phyloP scores from a whole-genome alignment of 2,329 filamentous ascomycete genomes.

The Fusarium sp. region DNA sequence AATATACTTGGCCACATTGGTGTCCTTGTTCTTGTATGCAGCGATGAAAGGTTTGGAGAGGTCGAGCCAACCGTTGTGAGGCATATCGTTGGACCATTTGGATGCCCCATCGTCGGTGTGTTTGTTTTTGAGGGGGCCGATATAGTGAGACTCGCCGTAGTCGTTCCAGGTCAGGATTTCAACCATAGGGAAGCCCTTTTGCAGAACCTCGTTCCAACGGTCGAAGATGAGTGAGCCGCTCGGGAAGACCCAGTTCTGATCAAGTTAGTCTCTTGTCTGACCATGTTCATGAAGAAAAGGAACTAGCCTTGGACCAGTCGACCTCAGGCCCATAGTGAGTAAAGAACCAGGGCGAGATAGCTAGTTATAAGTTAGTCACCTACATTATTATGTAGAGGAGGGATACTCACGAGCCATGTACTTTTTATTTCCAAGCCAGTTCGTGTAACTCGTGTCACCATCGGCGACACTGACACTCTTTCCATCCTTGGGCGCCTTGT shows the following conservation, averaged over 20 bases:
- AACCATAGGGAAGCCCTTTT: slow-evolving; percentile 59
- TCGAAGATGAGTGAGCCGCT: slow-evolving; percentile 68
- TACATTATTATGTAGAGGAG: rapidly evolving
- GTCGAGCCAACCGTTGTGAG: slow-evolving; percentile 62
- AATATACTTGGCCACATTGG: slow-evolving; percentile 54
- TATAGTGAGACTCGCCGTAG: slow-evolving; percentile 66
- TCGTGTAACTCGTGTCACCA: slow-evolving; percentile 49
- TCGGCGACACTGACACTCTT: slow-evolving; percentile 54
- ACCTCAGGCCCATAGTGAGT: slow-evolving; percentile 53
- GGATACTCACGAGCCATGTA: slow-evolving; percentile 56
- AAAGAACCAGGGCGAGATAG: slow-evolving; percentile 56
- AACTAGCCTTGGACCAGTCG: slow-evolving; percentile 21
- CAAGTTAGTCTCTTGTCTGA: slow-evolving; percentile 47
- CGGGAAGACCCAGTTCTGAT: slow-evolving; percentile 68
- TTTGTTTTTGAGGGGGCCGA: slow-evolving; percentile 58
- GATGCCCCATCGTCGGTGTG: slow-evolving; percentile 57
- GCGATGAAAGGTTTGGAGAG: slow-evolving; percentile 64
- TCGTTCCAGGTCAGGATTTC: slow-evolving; percentile 60
- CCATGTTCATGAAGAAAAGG: no score
- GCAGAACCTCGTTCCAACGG: slow-evolving; percentile 63
- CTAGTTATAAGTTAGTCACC: slow-evolving; percentile 23
- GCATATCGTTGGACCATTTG: slow-evolving; percentile 62
- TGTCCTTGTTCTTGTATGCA: slow-evolving; percentile 60
- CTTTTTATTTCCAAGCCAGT: slow-evolving; percentile 52
- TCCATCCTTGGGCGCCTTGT: slow-evolving; percentile 58